Base-by-base conservation (phyloP, 2,329 filamentous ascomycete species). In the Diaporthe ilicicola region DNA sequence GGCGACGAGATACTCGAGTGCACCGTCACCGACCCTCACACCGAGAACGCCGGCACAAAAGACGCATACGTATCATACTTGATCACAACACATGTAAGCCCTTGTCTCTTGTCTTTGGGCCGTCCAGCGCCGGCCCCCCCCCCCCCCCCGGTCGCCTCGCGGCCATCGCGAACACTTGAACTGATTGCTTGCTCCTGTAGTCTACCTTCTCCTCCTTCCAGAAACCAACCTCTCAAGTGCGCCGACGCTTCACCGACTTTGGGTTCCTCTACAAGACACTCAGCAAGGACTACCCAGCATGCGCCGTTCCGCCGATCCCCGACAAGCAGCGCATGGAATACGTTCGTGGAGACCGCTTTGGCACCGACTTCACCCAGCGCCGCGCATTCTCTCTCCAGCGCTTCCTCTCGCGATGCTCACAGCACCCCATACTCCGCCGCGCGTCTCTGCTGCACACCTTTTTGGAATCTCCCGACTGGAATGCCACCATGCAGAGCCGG, bases 281-380 rank as follows among this genome's bases (percentile, higher is more conserved):
- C 65, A 91, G 88, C 74, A 91, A 91, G 79, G 95, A 98, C 80
- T 98, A 94, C 77, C 94, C 94, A 72, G 93, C 94, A 84, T 94
- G 93, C 81, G 96, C 96, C 59, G 94, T 99, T 4, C 96, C 96
- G 37, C 96, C 96, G 56, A 87, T 99, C 67, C 96, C 96, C 67
- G 96, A 98, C 83, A 99, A 98, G 87, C 95, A 98, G 86, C 97
- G 97, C 83, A 97, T 99, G 93, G 94, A 97, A 79, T 98, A 98
- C 79, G 96, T 98, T 65, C 93, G 95, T 44, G 96, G 96, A 76
- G 95, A 98, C 84, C 92, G 96, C 74, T 99, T 99, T 82, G 94
- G 95, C 10, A 83, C 92, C 62, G 96, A 98, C 82, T 99, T 99
- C 80, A 99, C 94, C 42, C 87, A 90, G 55, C 91, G 96, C 42